Conservation (phyloP, 768 basidiomycete genomes). For the Boletus reticuloceps region DNA sequence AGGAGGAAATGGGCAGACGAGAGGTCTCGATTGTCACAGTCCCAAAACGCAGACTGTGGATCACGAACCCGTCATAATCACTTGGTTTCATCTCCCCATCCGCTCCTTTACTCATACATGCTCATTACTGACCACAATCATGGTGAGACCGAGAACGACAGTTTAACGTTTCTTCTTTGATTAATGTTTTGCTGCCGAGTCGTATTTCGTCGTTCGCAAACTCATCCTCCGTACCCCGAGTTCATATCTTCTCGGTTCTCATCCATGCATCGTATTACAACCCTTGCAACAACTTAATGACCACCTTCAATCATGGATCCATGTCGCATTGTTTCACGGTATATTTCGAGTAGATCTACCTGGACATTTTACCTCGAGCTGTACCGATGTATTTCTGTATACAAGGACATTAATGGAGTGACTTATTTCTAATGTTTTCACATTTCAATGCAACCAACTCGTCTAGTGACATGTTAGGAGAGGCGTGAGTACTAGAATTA, state of each 20-base stretch:
- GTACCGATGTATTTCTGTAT: conserved; percentile 36
- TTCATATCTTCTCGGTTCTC: background rate
- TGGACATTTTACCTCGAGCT: conserved; percentile 30
- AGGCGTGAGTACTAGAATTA: background rate
- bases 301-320: conserved; percentile 29
- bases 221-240: background rate
- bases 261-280: conserved; percentile 26
- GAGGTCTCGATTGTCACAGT: conserved; percentile 81
- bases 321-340: conserved; percentile 34
- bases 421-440: conserved; percentile 30
- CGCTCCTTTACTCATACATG: conserved; percentile 9
- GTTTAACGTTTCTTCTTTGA: conserved; percentile 3
- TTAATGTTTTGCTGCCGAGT: conserved; percentile 13
- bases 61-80: conserved; percentile 60
- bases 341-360: conserved; percentile 37
- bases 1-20: conserved; percentile 77
- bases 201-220: conserved; percentile 14
- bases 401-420: conserved; percentile 36
- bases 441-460: background rate
- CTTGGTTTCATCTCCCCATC: background rate
- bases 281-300: conserved; percentile 24
- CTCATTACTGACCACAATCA: conserved; percentile 23
- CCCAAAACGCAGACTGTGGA: conserved; percentile 71
- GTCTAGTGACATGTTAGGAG: background rate
- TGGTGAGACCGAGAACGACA: conserved; percentile 11